Evolutionary conservation across 1,284 basidiomycete species (phyloP), one percentile per base, ranked within the genome.

Genomic region (Cryptococcus sp.): DNA sequence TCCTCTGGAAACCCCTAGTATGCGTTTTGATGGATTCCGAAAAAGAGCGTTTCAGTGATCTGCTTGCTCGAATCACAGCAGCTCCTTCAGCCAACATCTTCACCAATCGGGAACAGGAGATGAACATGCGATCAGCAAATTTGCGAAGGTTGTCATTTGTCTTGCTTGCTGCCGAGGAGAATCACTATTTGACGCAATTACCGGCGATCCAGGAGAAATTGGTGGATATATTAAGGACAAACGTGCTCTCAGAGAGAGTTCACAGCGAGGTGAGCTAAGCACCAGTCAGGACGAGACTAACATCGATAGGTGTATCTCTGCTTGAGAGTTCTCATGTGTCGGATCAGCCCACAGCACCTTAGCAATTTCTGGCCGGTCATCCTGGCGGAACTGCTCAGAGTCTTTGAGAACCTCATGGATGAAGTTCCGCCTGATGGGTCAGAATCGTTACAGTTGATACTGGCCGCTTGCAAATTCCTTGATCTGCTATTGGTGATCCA

Each of bases 331-430:
- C 77, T 98, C 34, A 81, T 98, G 56, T 94, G 90, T 69, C 86
- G 96, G n/a, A 83, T 98, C 56, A 88, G 88, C 7, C 84, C 89
- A 4, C 89, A 95, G 66, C 96, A 97, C 71, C 73, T 99, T 66
- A 86, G 89, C 13, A 92, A 90, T 64, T 92, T 98, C 76, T 98
- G 96, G 96, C 95, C 96, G 0, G 89, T 97, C 35, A 83, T 99
- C 52, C 76, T 98, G 61, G 90, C 93, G 2, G 95, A 98, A 77
- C 78, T 98, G 66, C 90, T 68, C 66, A 89, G 66, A 82, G 88
- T 66, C 67, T 82, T 83, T 61, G 82, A 83, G 55, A 64, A 67
- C 1, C 75, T 80, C 3, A 76, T 80, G 64, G 78, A 79, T 6
- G 74, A 78, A 6, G 67, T 71, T 7, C 78, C 79, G 0, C 82